Evolutionary conservation across 1,284 basidiomycete species (phyloP), one percentile per base, ranked within the genome.

Genomic region (Melampsora larici-populina): DNA sequence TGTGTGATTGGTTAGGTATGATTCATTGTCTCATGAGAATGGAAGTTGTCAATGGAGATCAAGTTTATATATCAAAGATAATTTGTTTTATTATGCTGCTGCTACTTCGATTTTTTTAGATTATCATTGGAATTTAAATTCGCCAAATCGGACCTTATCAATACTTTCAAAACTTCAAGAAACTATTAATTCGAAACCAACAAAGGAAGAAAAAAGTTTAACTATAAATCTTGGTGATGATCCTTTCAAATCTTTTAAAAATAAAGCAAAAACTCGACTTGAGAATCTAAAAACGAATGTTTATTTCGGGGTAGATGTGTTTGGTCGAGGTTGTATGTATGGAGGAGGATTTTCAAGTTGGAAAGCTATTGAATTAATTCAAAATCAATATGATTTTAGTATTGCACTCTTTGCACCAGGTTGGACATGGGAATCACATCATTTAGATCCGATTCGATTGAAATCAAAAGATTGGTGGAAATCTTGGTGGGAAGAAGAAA

Each of bases 21-120:
- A 94, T 81, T 91, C 91, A 67, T 88, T 93, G 18, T 87, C 89
- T 48, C 85, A 88, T 24, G n/a, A 26, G 24, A 86, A 85, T n/a
- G 92, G 92, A 0, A 82, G 85, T 21, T 84, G 92, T 21, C 82
- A 84, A 18, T 93, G 91, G 89, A 92, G 93, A 83, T 90, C 93
- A 81, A 85, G 89, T 33, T 84, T 94, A 51, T 90, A 91, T 49
- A 24, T 43, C 81, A 86, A 85, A 67, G 85, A 85, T 55, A 94
- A 94, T 81, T 82, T 90, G 0, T 89, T 90, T 0, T 93, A 91
- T 84, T 91, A 92, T 85, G 82, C 90, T 17, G 87, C 90, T 0
- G 89, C 90, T 0, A 87, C 88, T 2, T 85, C 86, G 0, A 87
- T 93, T 76, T 94, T 94, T 83, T 89, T 90, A 2, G 93, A 94